These are phyloP conservation scores for Colletotrichum shisoi DNA, from an alignment of 2,329 filamentous ascomycete species.

Conservation along the genomic window DNA sequence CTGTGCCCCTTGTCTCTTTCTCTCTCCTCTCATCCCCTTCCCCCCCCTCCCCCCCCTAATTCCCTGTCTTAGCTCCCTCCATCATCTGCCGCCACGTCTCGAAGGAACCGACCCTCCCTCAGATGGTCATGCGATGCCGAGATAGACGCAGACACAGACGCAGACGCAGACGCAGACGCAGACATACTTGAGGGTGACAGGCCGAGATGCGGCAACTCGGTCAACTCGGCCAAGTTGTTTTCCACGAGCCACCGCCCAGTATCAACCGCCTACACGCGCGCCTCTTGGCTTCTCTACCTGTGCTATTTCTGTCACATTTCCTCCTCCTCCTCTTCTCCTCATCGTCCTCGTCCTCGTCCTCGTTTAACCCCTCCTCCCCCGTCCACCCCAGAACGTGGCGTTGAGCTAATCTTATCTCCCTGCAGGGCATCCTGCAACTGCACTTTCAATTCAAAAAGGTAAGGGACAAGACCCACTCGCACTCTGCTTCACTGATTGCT, in stretches of 20 bases:
- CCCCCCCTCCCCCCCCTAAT: constrained; percentile 7
- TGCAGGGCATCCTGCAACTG: constrained; percentile 88
- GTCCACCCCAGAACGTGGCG: constrained; percentile 37
- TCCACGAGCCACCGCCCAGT: not conserved
- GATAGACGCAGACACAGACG: constrained; percentile 10
- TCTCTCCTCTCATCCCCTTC: constrained; percentile 1
- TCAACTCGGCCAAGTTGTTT: constrained; percentile 6
- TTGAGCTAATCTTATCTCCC: constrained; percentile 44
- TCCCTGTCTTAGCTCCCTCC: not conserved
- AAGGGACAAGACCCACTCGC: constrained; percentile 42
- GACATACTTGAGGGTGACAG: not conserved
- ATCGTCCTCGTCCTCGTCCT: too few relatives aligned
- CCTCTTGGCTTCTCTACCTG: constrained; percentile 14
- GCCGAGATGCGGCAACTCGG: not conserved
- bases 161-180: constrained; percentile 13
- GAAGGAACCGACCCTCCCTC: constrained; percentile 22
- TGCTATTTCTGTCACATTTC: constrained; percentile 21
- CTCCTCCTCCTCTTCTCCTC: constrained; percentile 13
- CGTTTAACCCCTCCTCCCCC: constrained; percentile 2
- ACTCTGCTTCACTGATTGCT: not conserved
- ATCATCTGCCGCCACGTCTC: constrained; percentile 1
- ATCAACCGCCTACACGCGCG: constrained; percentile 37
- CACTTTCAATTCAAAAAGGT: constrained; percentile 99
- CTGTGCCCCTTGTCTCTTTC: not conserved
- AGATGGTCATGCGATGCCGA: constrained; percentile 21